Evolutionary conservation across 225 moss, liverwort and hornwort species (phyloP).

Genomic region (Marchantia polymorpha): DNA sequence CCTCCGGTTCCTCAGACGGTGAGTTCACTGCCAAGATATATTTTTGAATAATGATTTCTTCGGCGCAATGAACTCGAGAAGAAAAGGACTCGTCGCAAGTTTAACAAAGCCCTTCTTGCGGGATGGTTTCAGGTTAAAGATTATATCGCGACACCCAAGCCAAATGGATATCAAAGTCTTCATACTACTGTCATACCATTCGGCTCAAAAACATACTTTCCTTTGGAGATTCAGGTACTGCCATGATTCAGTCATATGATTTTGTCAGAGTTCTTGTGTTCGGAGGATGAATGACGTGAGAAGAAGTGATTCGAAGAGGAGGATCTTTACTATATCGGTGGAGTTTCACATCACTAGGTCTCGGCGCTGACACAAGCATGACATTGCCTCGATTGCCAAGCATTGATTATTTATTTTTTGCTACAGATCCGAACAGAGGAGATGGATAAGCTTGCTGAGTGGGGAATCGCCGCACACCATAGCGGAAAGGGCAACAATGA

Average conservation of each 20-base stretch:
- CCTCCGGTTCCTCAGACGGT: slow-evolving; percentile 99
- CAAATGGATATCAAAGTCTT: slow-evolving; percentile 99
- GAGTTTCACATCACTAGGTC: too few relatives aligned
- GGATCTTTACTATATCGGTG: background rate
- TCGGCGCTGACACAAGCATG: background rate
- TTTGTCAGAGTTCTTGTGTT: background rate
- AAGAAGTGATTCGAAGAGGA: background rate
- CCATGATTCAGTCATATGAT: background rate
- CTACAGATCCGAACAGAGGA: slow-evolving; percentile 97
- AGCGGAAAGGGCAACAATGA: slow-evolving; percentile 68
- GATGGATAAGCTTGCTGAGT: slow-evolving; percentile 99
- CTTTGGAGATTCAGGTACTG: slow-evolving; percentile 90
- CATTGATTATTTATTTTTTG: background rate
- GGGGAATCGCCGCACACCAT: slow-evolving; percentile 93
- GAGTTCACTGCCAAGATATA: slow-evolving; percentile 2
- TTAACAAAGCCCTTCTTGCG: background rate
- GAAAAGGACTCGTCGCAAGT: background rate
- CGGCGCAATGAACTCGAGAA: background rate
- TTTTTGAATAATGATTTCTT: background rate
- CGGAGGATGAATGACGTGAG: background rate
- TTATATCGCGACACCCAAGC: slow-evolving; percentile 97
- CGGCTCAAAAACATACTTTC: slow-evolving; percentile 86
- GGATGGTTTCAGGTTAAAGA: slow-evolving; percentile 70
- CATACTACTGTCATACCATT: slow-evolving; percentile 98
- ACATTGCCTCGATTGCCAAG: background rate